phyloP scores from a whole-genome alignment of 2,329 filamentous ascomycete genomes.

The Trichophyton rubrum region DNA sequence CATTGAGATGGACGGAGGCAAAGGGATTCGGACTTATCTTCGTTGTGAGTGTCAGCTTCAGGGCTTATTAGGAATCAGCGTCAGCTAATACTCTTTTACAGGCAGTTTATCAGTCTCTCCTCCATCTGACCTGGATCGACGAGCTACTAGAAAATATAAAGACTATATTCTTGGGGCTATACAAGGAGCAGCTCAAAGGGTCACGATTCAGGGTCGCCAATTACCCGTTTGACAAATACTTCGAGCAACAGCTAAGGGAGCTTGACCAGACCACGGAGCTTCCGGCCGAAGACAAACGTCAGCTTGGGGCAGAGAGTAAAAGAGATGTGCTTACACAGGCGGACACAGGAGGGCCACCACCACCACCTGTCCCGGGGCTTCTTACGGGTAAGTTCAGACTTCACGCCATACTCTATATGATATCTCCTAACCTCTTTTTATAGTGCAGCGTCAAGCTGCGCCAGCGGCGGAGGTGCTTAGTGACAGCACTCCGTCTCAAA shows the following conservation, averaged over 20 bases:
- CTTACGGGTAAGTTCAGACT: slow-evolving; percentile 32
- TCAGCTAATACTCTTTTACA: slow-evolving; percentile 26
- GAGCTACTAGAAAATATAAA: slow-evolving; percentile 91
- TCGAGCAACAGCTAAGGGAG: slow-evolving; percentile 81
- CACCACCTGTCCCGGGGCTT: slow-evolving; percentile 41
- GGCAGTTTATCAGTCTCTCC: slow-evolving; percentile 92
- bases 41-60: slow-evolving; percentile 51
- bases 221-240: slow-evolving; percentile 84
- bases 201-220: slow-evolving; percentile 65
- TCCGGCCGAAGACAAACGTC: slow-evolving; percentile 36
- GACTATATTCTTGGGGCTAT: slow-evolving; percentile 80
- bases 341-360: slow-evolving; percentile 38
- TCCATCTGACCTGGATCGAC: slow-evolving; percentile 94
- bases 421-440: neutral
- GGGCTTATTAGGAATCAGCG: neutral
- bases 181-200: slow-evolving; percentile 74
- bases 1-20: slow-evolving; percentile 79
- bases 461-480: slow-evolving; percentile 39
- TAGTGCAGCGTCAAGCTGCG: slow-evolving; percentile 36
- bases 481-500: slow-evolving; percentile 57
- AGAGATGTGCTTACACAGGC: slow-evolving; percentile 37
- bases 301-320: slow-evolving; percentile 26
- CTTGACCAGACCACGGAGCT: slow-evolving; percentile 37
- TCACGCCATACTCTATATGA: neutral
- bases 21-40: slow-evolving; percentile 94